These are phyloP conservation scores for Tilletia indica DNA, from an alignment of 1,284 basidiomycete species.

Conservation along the genomic window DNA sequence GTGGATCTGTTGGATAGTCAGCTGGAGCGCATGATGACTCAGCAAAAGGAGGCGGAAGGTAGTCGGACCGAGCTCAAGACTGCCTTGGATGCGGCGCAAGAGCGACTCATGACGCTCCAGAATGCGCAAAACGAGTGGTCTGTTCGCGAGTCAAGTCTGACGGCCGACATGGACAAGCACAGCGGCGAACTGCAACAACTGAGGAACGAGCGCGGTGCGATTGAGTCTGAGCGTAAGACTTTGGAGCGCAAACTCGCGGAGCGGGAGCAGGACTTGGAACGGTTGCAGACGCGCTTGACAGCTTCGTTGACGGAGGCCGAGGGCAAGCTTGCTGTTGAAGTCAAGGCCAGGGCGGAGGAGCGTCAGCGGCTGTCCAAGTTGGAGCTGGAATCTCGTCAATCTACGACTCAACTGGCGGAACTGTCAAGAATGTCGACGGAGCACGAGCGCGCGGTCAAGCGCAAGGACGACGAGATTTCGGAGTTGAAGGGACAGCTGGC, in stretches of 20 bases:
- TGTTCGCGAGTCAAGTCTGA: slow-evolving; percentile 61
- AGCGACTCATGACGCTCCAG: slow-evolving; percentile 77
- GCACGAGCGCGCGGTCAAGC: slow-evolving; percentile 73
- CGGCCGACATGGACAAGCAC: slow-evolving; percentile 40
- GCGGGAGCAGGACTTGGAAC: slow-evolving; percentile 74
- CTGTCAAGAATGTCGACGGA: slow-evolving; percentile 73
- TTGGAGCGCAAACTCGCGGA: slow-evolving; percentile 70
- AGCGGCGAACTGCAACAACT: slow-evolving; percentile 35
- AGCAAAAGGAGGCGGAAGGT: slow-evolving; percentile 55
- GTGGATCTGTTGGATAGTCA: slow-evolving; percentile 81
- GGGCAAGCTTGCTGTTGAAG: slow-evolving; percentile 69
- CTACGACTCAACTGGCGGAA: slow-evolving; percentile 77
- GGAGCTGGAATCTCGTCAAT: slow-evolving; percentile 55
- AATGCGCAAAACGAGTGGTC: slow-evolving; percentile 71
- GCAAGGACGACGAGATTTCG: slow-evolving; percentile 72
- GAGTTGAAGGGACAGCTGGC: slow-evolving; percentile 66
- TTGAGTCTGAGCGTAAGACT: slow-evolving; percentile 64
- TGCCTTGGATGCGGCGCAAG: slow-evolving; percentile 77
- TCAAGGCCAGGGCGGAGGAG: slow-evolving; percentile 59
- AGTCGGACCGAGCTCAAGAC: slow-evolving; percentile 70
- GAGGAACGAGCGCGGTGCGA: slow-evolving; percentile 32
- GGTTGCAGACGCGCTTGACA: slow-evolving; percentile 76
- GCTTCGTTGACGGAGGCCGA: slow-evolving; percentile 69
- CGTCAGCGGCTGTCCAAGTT: slow-evolving; percentile 36
- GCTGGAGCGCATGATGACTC: slow-evolving; percentile 70